Evolutionary conservation across 2,329 filamentous ascomycete species (phyloP).

Genomic region (Beauveria asiatica): DNA sequence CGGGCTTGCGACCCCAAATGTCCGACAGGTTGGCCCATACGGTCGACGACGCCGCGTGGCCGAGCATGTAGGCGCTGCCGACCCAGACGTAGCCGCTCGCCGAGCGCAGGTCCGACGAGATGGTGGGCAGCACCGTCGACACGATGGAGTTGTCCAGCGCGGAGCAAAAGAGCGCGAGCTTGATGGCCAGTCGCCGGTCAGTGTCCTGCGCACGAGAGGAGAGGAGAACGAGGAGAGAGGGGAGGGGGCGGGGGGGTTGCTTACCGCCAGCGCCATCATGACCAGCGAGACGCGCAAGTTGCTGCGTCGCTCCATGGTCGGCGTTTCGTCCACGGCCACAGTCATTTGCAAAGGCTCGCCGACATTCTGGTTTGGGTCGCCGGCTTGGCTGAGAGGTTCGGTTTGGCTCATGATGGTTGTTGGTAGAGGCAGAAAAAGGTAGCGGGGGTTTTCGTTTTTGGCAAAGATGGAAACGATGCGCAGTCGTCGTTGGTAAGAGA

Average conservation of each 20-base stretch:
- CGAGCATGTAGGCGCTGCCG: constrained; percentile 59
- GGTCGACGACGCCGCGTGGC: constrained; percentile 50
- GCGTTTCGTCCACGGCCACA: not conserved
- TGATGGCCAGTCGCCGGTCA: too few species aligned
- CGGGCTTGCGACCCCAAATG: constrained; percentile 46
- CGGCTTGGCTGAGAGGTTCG: not conserved
- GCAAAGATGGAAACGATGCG: too few species aligned
- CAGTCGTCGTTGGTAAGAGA: too few species aligned
- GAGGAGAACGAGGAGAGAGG: too few species aligned
- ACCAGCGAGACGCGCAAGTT: constrained; percentile 1
- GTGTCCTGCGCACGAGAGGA: too few species aligned
- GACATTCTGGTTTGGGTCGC: not conserved
- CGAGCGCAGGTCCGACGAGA: constrained; percentile 49
- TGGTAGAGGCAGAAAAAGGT: too few species aligned
- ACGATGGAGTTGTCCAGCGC: constrained; percentile 10
- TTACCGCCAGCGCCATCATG: constrained; percentile 4
- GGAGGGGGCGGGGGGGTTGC: not conserved
- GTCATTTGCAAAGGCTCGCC: not conserved
- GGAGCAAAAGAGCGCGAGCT: constrained; percentile 11
- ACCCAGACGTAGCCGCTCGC: constrained; percentile 63
- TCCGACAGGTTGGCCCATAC: constrained; percentile 56
- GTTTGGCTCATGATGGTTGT: not conserved
- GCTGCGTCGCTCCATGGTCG: constrained; percentile 5
- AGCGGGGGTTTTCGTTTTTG: too few species aligned
- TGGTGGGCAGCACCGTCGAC: constrained; percentile 36